Evolutionary conservation across 2,329 filamentous ascomycete genomes (phyloP).

Genomic region (Alternaria gansuensis): DNA sequence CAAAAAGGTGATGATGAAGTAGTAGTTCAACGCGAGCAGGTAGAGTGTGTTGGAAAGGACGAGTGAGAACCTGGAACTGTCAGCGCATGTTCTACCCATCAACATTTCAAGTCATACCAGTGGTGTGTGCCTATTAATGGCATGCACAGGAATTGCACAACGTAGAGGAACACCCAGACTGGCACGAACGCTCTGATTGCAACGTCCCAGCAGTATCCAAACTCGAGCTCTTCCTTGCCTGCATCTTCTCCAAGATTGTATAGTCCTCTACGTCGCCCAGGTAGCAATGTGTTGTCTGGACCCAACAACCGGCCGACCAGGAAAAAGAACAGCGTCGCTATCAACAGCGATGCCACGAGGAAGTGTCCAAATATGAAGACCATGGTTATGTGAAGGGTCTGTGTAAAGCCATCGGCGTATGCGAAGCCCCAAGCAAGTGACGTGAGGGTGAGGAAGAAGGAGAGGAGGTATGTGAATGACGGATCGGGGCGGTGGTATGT

Average conservation of each 20-base stretch:
- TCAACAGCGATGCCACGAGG: constrained; percentile 65
- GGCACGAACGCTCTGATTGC: constrained; percentile 73
- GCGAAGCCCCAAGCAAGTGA: constrained; percentile 68
- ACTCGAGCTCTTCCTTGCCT: constrained; percentile 68
- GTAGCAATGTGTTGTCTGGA: constrained; percentile 62
- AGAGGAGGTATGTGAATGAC: constrained; percentile 74
- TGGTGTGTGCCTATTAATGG: constrained; percentile 65
- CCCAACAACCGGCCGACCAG: constrained; percentile 69
- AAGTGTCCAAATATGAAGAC: constrained; percentile 67
- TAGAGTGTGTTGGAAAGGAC: constrained; percentile 73
- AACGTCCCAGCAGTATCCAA: constrained; percentile 76
- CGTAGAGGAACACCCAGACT: constrained; percentile 72
- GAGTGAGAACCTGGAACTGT: constrained; percentile 57
- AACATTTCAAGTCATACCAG: constrained; percentile 51
- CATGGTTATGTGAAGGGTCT: constrained; percentile 57
- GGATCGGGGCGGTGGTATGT: constrained; percentile 75
- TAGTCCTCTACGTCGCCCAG: constrained; percentile 64
- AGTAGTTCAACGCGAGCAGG: constrained; percentile 71
- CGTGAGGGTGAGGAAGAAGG: constrained; percentile 67
- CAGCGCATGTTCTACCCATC: background rate
- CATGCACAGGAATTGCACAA: constrained; percentile 73
- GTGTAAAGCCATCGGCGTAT: constrained; percentile 57
- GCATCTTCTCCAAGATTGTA: constrained; percentile 61
- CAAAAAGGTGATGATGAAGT: constrained; percentile 73
- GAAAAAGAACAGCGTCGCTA: constrained; percentile 71